Evolutionary conservation across 352 stramenopile genomes (phyloP), one percentile per base, ranked within the genome.

Genomic region (Globisporangium abappressorium): DNA sequence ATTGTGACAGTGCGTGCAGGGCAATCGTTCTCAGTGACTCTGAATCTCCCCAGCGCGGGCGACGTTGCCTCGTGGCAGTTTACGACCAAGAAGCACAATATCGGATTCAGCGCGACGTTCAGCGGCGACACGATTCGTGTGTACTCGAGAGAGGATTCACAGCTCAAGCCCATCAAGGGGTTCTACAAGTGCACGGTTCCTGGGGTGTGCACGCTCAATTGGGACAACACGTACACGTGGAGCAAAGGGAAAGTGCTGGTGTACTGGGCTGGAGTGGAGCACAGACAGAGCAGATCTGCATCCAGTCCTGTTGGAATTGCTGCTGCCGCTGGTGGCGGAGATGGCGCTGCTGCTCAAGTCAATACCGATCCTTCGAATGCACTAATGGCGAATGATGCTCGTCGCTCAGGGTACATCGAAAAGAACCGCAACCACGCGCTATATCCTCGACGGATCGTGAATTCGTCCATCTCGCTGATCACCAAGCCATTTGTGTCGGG

Each of bases 221-320:
- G 85, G 85, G 85, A 93, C 71, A 93, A 93, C 67, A 92, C 85
- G 65, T 93, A 92, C 70, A 91, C 82, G 28, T 93, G 85, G 85
- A 88, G 83, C 66, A 90, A 91, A 54, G 77, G 67, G 59, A 93
- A 93, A 51, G 78, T 89, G 24, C 65, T 93, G 3, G 79, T 91
- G 26, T 93, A 93, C 71, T 90, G 81, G 81, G 81, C 85, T 12
- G 85, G 92, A 64, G 80, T 93, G 14, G 77, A 89, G 62, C 74
- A 49, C 15, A 49, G n/a, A n/a, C 41, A 81, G 49, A 56, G 30
- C 2, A 33, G 30, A 4, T 41, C 62, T 2, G 61, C 60, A 47
- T 34, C 46, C 5, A 46, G 28, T 28, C 24, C 24, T 46, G 55
- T 60, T 28, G 55, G 55, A 24, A 9, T 41, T 4, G 54, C 18